These are phyloP conservation scores for Microdochium bolleyi DNA, from an alignment of 2,329 filamentous ascomycete species.

Conservation along the genomic window DNA sequence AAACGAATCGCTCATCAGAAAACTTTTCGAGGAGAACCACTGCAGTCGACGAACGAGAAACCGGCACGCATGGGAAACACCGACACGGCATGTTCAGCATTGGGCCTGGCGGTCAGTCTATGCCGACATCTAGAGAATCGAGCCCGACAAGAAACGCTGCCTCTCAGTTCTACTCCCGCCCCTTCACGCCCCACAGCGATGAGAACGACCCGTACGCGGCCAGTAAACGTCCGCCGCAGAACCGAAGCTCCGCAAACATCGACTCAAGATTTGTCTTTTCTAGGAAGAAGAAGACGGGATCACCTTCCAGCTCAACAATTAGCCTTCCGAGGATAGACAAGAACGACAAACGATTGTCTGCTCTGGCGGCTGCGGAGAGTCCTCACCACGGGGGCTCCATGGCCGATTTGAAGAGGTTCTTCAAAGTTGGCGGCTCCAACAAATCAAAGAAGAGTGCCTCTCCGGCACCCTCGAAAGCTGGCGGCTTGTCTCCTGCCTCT, in stretches of 20 bases:
- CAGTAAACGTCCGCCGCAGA: constrained; percentile 64
- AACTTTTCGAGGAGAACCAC: constrained; percentile 31
- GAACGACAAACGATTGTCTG: constrained; percentile 45
- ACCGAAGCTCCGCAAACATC: constrained; percentile 53
- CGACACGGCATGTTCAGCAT: constrained; percentile 47
- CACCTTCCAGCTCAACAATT: constrained; percentile 43
- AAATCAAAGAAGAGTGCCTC: constrained; percentile 64
- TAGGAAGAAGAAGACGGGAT: constrained; percentile 59
- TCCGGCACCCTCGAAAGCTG: constrained; percentile 48
- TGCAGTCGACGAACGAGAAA: constrained; percentile 23
- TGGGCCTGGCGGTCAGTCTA: constrained; percentile 38
- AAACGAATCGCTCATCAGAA: constrained; percentile 35
- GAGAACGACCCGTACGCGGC: constrained; percentile 83
- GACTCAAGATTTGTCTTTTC: constrained; percentile 83
- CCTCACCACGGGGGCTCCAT: constrained; percentile 69
- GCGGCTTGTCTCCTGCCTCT: constrained; percentile 36
- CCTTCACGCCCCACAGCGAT: constrained; percentile 73
- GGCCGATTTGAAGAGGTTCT: constrained; percentile 94
- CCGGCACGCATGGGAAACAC: constrained; percentile 24
- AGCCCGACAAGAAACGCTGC: constrained; percentile 58
- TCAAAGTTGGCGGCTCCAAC: constrained; percentile 65
- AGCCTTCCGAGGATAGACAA: constrained; percentile 36
- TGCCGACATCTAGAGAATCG: constrained; percentile 50
- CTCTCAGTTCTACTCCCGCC: constrained; percentile 59
- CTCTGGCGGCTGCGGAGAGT: constrained; percentile 36